phyloP scores from a whole-genome alignment of 306 rosid species.

The Cucumis cinereus region DNA sequence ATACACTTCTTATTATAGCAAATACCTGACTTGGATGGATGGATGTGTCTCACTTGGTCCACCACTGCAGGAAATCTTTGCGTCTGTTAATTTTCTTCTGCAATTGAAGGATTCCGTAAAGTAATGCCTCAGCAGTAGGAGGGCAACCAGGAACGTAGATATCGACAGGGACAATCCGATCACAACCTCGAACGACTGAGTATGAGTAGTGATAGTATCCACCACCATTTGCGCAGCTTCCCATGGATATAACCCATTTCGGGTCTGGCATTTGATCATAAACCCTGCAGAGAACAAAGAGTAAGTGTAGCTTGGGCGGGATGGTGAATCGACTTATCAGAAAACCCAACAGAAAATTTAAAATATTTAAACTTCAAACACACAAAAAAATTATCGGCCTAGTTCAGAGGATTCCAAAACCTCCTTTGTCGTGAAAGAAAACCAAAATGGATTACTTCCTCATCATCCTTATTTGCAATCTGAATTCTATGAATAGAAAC shows the following conservation, averaged over 20 bases:
- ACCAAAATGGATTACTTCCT: background rate
- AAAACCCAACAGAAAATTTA: background rate
- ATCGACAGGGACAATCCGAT: conserved; percentile 91
- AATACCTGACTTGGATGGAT: background rate
- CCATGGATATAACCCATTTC: conserved; percentile 97
- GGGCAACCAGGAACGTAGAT: conserved; percentile 97
- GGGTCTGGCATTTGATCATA: conserved; percentile 99
- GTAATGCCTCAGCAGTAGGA: conserved; percentile 91
- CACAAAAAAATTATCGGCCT: background rate
- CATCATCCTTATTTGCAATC: background rate
- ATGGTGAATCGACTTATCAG: background rate
- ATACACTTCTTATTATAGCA: conserved; percentile 19
- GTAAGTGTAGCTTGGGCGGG: background rate
- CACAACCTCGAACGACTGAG: conserved; percentile 91
- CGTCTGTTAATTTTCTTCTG: conserved; percentile 98
- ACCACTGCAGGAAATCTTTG: conserved; percentile 92
- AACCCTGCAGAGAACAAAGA: conserved; percentile 44
- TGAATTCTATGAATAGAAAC: background rate
- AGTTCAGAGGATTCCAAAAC: background rate
- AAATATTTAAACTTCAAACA: background rate
- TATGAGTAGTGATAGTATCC: conserved; percentile 98
- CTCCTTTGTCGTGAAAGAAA: background rate
- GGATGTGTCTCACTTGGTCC: conserved; percentile 86
- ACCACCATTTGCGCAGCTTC: conserved; percentile 99
- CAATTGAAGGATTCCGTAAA: conserved; percentile 90